Base-by-base conservation (phyloP, 768 basidiomycete species). In the Agaricus subrufescens region DNA sequence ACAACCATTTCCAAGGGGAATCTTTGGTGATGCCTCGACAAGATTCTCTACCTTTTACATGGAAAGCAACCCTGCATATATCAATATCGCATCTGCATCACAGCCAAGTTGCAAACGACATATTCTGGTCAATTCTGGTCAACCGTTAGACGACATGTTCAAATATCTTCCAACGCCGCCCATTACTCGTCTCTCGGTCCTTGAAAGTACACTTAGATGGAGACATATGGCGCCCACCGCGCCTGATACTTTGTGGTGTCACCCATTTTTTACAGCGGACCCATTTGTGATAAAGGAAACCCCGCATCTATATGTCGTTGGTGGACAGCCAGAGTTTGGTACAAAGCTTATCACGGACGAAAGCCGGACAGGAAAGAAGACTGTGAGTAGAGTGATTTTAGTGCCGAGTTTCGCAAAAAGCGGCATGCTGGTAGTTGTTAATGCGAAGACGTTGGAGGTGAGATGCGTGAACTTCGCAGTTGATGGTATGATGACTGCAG, bases 201-300 rank as follows among this genome's bases (percentile, higher is more conserved):
- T 91, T 9, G 81, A 85, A 64, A 76, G 86, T 42, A 95, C 94
- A 10, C 76, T 99, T 34, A 82, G 78, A 62, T 99, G 96, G 97
- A 77, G 94, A 56, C 96, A 98, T 73, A 84, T 97, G 68, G 94
- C 97, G n/a, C 97, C 97, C 3, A 98, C 97, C 7, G 96, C 96
- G 26, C 97, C 97, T 27, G 97, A 99, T 70, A 99, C 97, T 1
- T 79, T 99, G 3, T 98, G 94, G 94, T 98, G 97, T 63, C 95
- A 98, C 68, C 97, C 97, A 15, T 98, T 89, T 73, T 83, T 89
- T 49, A 77, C 82, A 29, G 73, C 76, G 15, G 97, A 99, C 66
- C 97, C 97, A 0, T 99, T 99, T 72, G 77, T 97, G 54, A 78
- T 99, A 31, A 63, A 73, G n/a, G 80, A 86, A 65, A 87, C 92